Evolutionary conservation across 2,329 filamentous ascomycete species (phyloP), one percentile per base, ranked within the genome.

Genomic region (Venturia pyrina): DNA sequence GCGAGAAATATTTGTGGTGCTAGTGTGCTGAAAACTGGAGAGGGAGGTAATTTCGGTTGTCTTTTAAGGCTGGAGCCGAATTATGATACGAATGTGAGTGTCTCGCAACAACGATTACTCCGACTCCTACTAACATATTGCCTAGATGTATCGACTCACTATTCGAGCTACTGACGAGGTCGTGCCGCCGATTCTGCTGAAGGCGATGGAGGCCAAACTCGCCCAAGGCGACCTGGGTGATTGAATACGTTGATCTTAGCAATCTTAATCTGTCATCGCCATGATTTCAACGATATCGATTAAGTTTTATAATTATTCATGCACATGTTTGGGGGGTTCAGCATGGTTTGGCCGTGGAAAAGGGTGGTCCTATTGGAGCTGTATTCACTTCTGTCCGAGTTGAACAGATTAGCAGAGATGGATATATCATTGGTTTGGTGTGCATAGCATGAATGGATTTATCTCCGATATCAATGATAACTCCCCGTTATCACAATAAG

Each of bases 11-110:
- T 97, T 72, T 95, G 99, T 17, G 95, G 93, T 19, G 91, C 91
- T 0, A 92, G 89, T 76, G 95, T 93, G 72, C 78, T 90, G 77
- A 93, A 91, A 80, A 96, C 87, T 63, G 88, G 83, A 64, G 87
- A 90, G 70, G 88, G 86, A 13, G 93, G 95, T 68, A 98, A 98
- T 80, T 96, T 92, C 79, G 95, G 95, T 41, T 98, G 95, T 79
- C 80, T 99, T 74, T 79, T 99, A 81, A 85, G 95, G 73, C 78
- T 99, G 78, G 95, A 99, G 82, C 95, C 95, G 68, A 99, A 99
- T 79, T 93, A 93, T 73, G 84, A 85, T 69, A 93, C 89, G 69
- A 90, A 91, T 86, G 95, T 97, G 83, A 80, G 88, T 78, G 57
- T 24, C 19, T 41, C 43, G 34, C 53, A 10, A 28, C 15, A 5